Evolutionary conservation across 106 monocot genomes (phyloP).

Genomic region (Apostasia shenzhenica): DNA sequence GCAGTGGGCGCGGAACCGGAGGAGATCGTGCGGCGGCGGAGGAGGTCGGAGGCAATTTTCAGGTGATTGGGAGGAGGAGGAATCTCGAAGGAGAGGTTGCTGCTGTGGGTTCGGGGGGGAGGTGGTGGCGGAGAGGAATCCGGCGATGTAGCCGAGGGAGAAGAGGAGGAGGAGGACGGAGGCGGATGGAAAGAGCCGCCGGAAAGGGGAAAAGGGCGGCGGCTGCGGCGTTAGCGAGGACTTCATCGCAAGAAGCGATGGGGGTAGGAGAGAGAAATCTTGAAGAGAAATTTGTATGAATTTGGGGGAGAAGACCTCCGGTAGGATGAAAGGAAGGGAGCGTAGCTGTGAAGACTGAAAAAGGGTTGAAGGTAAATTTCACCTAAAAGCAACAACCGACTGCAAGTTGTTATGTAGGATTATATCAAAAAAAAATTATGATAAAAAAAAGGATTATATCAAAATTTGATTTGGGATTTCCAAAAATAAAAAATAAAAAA

Average conservation of each 20-base stretch:
- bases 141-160: conserved; percentile 4
- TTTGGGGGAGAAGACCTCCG: not conserved
- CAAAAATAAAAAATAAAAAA: no score
- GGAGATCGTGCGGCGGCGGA: not conserved
- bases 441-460: no score
- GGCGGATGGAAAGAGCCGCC: not conserved
- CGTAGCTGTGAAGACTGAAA: not conserved
- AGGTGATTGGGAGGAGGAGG: not conserved
- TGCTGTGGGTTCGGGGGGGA: not conserved
- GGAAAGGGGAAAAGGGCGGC: not conserved
- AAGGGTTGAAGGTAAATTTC: no score
- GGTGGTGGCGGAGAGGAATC: not conserved
- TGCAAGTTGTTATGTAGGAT: no score
- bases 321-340: not conserved
- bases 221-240: not conserved
- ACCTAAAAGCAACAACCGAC: no score
- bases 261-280: not conserved
- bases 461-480: no score
- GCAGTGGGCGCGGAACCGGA: conserved; percentile 8
- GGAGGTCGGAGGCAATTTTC: not conserved
- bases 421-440: no score
- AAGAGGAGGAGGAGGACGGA: not conserved
- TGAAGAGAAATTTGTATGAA: not conserved
- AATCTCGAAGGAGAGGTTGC: not conserved
- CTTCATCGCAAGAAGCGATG: not conserved